These are phyloP conservation scores for Vitis hybrid DNA, from an alignment of 177 flowering plant genomes.

Conservation along the genomic window DNA sequence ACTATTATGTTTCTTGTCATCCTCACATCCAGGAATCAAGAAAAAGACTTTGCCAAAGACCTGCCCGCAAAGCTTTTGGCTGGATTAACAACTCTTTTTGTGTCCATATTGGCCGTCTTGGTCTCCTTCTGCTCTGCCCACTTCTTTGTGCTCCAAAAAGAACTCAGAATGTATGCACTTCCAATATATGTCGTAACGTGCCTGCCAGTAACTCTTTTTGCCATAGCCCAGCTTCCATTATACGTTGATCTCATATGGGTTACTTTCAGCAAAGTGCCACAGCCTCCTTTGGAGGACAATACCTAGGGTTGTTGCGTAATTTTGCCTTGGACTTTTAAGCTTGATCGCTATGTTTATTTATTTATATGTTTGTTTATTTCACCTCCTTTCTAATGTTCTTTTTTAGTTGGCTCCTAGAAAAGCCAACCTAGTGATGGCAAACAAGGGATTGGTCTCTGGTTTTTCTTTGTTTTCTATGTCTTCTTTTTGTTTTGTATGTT, in stretches of 20 bases:
- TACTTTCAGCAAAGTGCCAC: slow-evolving; percentile 20
- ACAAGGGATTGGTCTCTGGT: too few species aligned
- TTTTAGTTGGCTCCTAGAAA: too few species aligned
- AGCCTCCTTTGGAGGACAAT: slow-evolving; percentile 15
- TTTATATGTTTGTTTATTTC: too few species aligned
- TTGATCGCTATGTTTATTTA: too few species aligned
- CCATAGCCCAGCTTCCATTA: slow-evolving; percentile 25
- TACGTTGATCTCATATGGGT: slow-evolving; percentile 28
- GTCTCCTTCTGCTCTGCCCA: slow-evolving; percentile 46
- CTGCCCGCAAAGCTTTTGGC: slow-evolving; percentile 32
- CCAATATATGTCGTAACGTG: slow-evolving; percentile 31
- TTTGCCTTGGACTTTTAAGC: too few species aligned
- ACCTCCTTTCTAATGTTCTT: too few species aligned
- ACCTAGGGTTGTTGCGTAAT: too few species aligned
- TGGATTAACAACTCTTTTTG: slow-evolving; percentile 35
- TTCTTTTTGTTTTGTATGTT: too few species aligned
- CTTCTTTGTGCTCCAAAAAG: slow-evolving; percentile 31
- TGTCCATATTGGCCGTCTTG: slow-evolving; percentile 38
- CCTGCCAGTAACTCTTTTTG: slow-evolving; percentile 26
- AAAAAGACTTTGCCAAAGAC: slow-evolving; percentile 25
- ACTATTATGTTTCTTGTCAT: slow-evolving; percentile 40
- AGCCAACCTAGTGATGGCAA: too few species aligned
- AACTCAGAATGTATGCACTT: slow-evolving; percentile 25
- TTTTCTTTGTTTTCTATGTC: too few species aligned
- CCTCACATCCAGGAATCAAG: slow-evolving; percentile 34